These are phyloP conservation scores for Cubamyces lactineus DNA, from an alignment of 768 basidiomycete genomes.

Conservation along the genomic window DNA sequence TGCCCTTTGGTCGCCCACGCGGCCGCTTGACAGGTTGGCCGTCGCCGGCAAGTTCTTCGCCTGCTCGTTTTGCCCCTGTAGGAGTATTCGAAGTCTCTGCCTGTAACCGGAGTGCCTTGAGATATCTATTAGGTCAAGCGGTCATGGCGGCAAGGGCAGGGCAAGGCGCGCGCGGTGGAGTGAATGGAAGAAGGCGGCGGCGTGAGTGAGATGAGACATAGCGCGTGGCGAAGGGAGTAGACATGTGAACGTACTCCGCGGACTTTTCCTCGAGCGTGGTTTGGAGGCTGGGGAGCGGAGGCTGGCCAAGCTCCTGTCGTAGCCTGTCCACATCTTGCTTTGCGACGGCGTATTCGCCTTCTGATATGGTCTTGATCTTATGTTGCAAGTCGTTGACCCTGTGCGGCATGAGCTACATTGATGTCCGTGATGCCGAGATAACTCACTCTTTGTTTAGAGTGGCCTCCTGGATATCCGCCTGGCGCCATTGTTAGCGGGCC, in stretches of 20 bases:
- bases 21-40: conserved; percentile 37
- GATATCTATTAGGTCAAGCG: conserved; percentile 29
- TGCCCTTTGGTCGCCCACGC: conserved; percentile 41
- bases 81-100: conserved; percentile 23
- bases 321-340: conserved; percentile 79
- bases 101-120: conserved; percentile 38
- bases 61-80: conserved; percentile 29
- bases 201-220: conserved; percentile 1
- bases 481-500: conserved; percentile 4
- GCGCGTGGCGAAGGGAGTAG: background rate
- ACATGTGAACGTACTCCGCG: conserved; percentile 46
- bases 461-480: conserved; percentile 71
- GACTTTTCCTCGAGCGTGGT: conserved; percentile 72
- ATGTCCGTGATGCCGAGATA: background rate
- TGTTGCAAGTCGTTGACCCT: conserved; percentile 69
- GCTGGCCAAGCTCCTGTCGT: conserved; percentile 75
- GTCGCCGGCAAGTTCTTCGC: conserved; percentile 31
- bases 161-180: conserved; percentile 7
- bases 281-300: conserved; percentile 73
- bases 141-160: background rate
- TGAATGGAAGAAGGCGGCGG: background rate
- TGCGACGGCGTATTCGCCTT: conserved; percentile 74
- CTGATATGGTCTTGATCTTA: conserved; percentile 69
- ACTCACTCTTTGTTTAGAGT: conserved; percentile 71
- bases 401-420: background rate